These are phyloP conservation scores for Dryadomyces quercus-mongolicae DNA, from an alignment of 2,329 filamentous ascomycete genomes.

Conservation along the genomic window DNA sequence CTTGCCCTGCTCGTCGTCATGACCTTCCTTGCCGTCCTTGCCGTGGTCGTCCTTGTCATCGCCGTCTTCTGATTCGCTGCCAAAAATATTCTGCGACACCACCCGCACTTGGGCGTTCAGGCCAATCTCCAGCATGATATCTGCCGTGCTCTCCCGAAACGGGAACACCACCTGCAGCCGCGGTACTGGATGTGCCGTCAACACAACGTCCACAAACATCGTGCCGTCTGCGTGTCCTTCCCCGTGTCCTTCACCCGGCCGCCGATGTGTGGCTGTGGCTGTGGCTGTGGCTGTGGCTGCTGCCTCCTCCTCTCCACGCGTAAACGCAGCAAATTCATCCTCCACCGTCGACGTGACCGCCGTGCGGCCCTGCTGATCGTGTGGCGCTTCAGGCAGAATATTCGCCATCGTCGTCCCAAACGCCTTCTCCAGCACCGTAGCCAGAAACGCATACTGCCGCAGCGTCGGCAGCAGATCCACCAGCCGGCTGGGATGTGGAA, in stretches of 20 bases:
- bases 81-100: slow-evolving; percentile 43
- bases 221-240: slow-evolving; percentile 3
- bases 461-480: slow-evolving; percentile 61
- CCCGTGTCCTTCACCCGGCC: no score
- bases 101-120: slow-evolving; percentile 48
- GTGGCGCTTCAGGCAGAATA: slow-evolving; percentile 11
- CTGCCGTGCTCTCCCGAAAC: slow-evolving; percentile 32
- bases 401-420: slow-evolving; percentile 33
- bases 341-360: slow-evolving; percentile 13
- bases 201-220: slow-evolving; percentile 36
- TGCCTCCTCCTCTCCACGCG: no score
- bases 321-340: slow-evolving; percentile 15
- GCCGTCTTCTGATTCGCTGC: slow-evolving; percentile 10
- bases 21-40: background rate
- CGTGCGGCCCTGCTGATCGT: slow-evolving; percentile 3
- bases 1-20: background rate
- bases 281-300: no score
- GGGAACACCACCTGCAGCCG: slow-evolving; percentile 42
- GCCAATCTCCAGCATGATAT: slow-evolving; percentile 45
- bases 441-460: slow-evolving; percentile 63
- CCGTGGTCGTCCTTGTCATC: background rate
- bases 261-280: no score
- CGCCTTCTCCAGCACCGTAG: slow-evolving; percentile 48
- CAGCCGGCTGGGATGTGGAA: slow-evolving; percentile 67
- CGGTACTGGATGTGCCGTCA: slow-evolving; percentile 37